Base-by-base conservation (phyloP, 257 asterid species). In the Buddleja alternifolia region DNA sequence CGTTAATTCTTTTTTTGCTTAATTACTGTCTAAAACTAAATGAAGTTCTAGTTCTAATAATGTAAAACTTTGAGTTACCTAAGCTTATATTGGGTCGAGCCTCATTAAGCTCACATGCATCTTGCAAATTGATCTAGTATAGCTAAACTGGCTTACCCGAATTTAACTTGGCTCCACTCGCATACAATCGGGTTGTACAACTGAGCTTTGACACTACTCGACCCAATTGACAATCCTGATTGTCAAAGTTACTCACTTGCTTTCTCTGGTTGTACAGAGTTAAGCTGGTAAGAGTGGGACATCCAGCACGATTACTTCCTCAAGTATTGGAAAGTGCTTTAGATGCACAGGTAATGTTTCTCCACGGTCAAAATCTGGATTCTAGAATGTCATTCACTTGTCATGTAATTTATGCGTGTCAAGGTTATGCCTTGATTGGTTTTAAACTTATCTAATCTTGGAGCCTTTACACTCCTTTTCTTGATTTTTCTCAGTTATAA, bases 281-380 rank as follows among this genome's bases (percentile, higher is more conserved):
- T 40, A 93, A 93, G 86, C 78, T 93, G 87, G 99, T 90, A 42
- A 85, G 99, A 82, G 66, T 93, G 74, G 99, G 99, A 39, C 99
- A 93, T 81, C 97, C 99, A 67, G 97, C 99, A 50, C 99, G 96
- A 61, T 83, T 93, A 75, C 97, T 93, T 74, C 96, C 97, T 75
- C 99, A 93, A 84, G 85, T 93, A 67, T 66, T 93, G 88, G 97
- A 88, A 21, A 85, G 96, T 73, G 91, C 97, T 82, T 85, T 93
- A 24, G 96, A 90, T 84, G 89, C 96, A n/a, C 96, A 85, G 96
- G 97, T 93, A 77, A 66, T 58, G 46, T 57, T 67, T 61, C 53
- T 79, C 19, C 56, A 48, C 56, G 37, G 71, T 24, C 32, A 72
- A 71, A 65, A 41, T 25, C 45, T 54, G 62, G 25, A 57, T 58